Conservation (phyloP, 495 filamentous ascomycete species). For the Penicillium simplicissimum region DNA sequence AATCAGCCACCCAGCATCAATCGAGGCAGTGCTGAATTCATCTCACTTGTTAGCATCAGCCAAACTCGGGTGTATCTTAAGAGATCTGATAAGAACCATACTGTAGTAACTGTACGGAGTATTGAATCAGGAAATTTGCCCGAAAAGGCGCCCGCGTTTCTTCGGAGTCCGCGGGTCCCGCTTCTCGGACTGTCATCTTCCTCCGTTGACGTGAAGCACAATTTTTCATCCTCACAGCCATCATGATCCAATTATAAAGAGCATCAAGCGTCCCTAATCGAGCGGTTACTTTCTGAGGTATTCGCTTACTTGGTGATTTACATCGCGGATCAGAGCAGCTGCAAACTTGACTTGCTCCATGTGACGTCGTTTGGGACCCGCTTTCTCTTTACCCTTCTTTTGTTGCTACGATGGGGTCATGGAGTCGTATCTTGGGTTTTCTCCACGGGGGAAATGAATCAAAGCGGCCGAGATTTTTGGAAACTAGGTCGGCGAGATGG, state of each 20-base stretch:
- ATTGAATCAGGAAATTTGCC: neutral
- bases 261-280: neutral
- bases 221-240: neutral
- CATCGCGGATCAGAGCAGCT: neutral
- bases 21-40: neutral
- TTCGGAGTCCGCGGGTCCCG: conserved; percentile 28
- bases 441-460: conserved; percentile 7
- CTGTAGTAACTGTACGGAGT: too few relatives aligned
- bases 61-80: neutral
- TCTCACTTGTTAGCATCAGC: neutral
- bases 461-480: conserved; percentile 24
- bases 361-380: conserved; percentile 9
- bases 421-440: conserved; percentile 4
- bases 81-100: neutral
- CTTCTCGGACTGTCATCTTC: conserved; percentile 3
- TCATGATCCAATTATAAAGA: neutral
- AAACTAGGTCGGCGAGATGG: conserved; percentile 30
- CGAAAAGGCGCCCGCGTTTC: neutral
- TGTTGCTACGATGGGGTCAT: conserved; percentile 14
- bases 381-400: neutral
- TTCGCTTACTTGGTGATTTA: neutral
- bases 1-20: neutral
- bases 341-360: neutral
- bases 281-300: too few relatives aligned
- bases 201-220: neutral